Conservation (phyloP, 225 moss, liverwort and hornwort species). For the Physcomitrellopsis africana region DNA sequence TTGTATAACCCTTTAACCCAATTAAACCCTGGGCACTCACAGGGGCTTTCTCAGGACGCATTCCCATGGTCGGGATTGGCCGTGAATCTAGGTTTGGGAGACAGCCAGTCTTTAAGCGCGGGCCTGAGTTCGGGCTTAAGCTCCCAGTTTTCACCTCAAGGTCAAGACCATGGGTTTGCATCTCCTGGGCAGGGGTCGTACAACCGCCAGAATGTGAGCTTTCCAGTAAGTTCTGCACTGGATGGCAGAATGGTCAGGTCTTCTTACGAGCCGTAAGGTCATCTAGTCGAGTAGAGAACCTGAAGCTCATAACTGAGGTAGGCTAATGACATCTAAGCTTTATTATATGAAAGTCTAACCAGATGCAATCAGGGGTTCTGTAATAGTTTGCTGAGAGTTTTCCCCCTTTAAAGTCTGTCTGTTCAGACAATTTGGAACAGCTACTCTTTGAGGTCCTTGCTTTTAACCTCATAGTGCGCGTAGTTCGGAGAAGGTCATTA, state of each 20-base stretch:
- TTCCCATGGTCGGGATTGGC: constrained; percentile 57
- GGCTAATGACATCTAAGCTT: constrained; percentile 33
- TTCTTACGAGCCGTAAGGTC: constrained; percentile 54
- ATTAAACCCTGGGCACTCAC: constrained; percentile 49
- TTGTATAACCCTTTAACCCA: constrained; percentile 43
- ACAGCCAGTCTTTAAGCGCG: constrained; percentile 49
- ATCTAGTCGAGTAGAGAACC: constrained; percentile 28
- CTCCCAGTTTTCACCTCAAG: constrained; percentile 50
- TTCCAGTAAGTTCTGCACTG: constrained; percentile 56
- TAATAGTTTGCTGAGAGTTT: constrained; percentile 51
- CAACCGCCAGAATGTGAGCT: constrained; percentile 42
- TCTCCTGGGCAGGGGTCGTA: constrained; percentile 45
- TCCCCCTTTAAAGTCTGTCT: constrained; percentile 45
- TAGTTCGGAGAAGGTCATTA: constrained; percentile 20
- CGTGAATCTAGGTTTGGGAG: constrained; percentile 58
- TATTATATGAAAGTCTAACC: constrained; percentile 33
- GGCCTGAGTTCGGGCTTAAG: constrained; percentile 46
- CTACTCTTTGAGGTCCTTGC: constrained; percentile 39
- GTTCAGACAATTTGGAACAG: constrained; percentile 51
- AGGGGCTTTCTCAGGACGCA: constrained; percentile 38
- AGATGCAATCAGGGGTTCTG: constrained; percentile 33
- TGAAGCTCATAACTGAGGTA: constrained; percentile 28
- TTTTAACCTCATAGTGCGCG: constrained; percentile 37
- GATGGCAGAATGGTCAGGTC: constrained; percentile 66
- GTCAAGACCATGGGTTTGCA: constrained; percentile 53